These are phyloP conservation scores for Echeveria elegans DNA, from an alignment of 164 flowering plant genomes.

Conservation along the genomic window DNA sequence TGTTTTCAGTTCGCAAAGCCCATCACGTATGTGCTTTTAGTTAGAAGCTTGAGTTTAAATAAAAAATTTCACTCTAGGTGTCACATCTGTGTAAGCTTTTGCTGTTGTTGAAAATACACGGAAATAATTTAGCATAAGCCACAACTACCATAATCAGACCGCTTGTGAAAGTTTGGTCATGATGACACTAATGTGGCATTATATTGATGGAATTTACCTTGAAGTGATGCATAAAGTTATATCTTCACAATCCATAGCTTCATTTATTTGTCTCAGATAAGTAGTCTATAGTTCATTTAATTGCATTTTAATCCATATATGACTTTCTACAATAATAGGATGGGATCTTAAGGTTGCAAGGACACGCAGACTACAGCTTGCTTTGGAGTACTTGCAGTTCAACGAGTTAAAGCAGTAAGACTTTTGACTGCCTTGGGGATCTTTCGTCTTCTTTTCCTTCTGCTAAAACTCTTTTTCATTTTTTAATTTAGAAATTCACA, in stretches of 20 bases:
- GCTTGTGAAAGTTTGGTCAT: neutral
- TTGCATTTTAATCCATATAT: slow-evolving; percentile 2
- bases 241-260: neutral
- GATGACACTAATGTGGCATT: neutral
- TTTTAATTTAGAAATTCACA: neutral
- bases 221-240: neutral
- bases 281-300: neutral
- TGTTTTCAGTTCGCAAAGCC: too few species aligned
- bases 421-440: neutral
- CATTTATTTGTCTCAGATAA: neutral
- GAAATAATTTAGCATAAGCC: neutral
- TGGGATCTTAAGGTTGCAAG: slow-evolving; percentile 74
- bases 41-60: too few species aligned
- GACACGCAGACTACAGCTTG: slow-evolving; percentile 69
- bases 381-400: slow-evolving; percentile 69
- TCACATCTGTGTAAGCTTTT: neutral
- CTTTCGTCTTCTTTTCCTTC: neutral
- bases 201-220: neutral
- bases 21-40: too few species aligned
- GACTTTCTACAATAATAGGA: slow-evolving; percentile 41
- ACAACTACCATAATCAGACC: neutral
- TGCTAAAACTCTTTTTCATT: neutral
- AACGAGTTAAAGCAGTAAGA: slow-evolving; percentile 79
- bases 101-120: too few species aligned
- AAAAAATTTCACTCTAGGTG: too few species aligned